These are phyloP conservation scores for Coemansia sp. DNA, from an alignment of 192 early-diverging fungal species.

Conservation along the genomic window DNA sequence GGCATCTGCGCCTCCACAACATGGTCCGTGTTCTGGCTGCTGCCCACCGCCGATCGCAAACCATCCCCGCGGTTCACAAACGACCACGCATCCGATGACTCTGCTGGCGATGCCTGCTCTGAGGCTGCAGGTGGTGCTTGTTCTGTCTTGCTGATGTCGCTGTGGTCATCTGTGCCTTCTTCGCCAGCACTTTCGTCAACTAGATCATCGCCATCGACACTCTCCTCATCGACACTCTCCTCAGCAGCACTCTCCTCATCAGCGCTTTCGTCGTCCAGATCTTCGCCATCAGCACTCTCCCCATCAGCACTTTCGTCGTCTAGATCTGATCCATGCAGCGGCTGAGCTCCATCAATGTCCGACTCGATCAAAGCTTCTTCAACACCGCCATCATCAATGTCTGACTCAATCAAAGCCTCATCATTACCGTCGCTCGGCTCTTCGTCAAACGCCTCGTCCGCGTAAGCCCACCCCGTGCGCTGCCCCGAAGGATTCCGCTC, in stretches of 20 bases:
- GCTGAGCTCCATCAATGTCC: too few relatives aligned
- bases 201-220: background rate
- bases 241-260: background rate
- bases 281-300: background rate
- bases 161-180: background rate
- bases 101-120: background rate
- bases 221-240: background rate
- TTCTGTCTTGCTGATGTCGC: too few relatives aligned
- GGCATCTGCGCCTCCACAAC: background rate
- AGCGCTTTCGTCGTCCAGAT: background rate
- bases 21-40: background rate
- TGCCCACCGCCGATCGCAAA: background rate
- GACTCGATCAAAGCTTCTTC: too few relatives aligned
- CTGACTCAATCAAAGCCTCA: background rate
- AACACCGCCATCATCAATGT: background rate
- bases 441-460: constrained; percentile 28
- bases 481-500: constrained; percentile 1
- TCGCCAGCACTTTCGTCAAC: background rate
- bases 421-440: background rate
- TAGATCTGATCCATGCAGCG: too few relatives aligned
- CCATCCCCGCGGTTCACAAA: constrained; percentile 17
- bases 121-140: background rate
- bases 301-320: background rate
- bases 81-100: constrained; percentile 23
- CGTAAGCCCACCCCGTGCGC: constrained; percentile 29